A percentile compares a stretch with the other conserved stretches of the same genome.
Evolutionary conservation across 352 stramenopile genomes (phyloP).

Genomic region (Pythium aristosporum): DNA sequence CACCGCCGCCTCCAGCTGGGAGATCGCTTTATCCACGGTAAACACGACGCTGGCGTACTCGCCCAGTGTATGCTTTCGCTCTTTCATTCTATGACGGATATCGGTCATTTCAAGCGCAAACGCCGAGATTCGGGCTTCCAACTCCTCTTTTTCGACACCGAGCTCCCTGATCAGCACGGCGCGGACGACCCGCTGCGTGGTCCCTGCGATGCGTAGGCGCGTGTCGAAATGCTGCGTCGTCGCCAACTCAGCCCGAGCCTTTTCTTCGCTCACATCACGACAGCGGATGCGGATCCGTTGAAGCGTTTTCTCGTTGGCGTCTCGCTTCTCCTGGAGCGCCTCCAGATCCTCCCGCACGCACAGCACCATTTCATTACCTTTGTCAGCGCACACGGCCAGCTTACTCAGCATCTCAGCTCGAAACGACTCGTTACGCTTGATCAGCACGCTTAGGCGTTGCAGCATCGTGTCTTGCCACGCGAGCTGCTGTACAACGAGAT

Average conservation of each 20-base stretch:
- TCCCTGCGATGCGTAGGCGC: conserved; percentile 49
- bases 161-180: conserved; percentile 45
- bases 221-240: conserved; percentile 66
- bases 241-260: conserved; percentile 27
- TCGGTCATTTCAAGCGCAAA: conserved; percentile 7
- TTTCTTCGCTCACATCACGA: conserved; percentile 37
- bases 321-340: conserved; percentile 40
- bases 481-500: conserved; percentile 40
- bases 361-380: conserved; percentile 60
- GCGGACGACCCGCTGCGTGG: conserved; percentile 51
- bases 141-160: conserved; percentile 32
- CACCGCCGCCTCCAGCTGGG: conserved; percentile 29
- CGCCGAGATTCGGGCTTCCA: conserved; percentile 26
- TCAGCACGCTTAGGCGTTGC: conserved; percentile 60
- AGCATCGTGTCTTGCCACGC: conserved; percentile 65
- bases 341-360: conserved; percentile 59
- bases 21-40: conserved; percentile 37
- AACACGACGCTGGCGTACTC: conserved; percentile 42
- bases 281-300: conserved; percentile 34
- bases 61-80: conserved; percentile 30
- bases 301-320: conserved; percentile 26
- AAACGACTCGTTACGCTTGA: conserved; percentile 73
- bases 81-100: conserved; percentile 17
- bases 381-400: conserved; percentile 35
- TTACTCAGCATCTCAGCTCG: conserved; percentile 42